Evolutionary conservation across 2,329 filamentous ascomycete genomes (phyloP), one percentile per base, ranked within the genome.

Genomic region (Coniosporium tulheliwenetii): DNA sequence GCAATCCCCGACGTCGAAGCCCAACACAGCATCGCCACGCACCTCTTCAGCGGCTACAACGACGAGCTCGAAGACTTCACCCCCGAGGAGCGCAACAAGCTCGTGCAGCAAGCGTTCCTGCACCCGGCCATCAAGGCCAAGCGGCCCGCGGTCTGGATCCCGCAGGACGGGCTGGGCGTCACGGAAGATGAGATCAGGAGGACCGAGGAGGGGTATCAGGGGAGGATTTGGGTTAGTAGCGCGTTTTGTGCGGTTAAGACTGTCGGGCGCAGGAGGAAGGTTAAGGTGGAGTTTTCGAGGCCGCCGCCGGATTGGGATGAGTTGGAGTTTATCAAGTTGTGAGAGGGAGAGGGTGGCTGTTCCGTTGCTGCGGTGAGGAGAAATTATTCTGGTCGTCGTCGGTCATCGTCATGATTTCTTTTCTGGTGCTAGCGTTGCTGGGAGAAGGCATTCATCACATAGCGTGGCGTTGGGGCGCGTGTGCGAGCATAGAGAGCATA

Each of bases 41-140:
- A 86, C 2, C 69, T 96, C 2, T 98, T 87, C 58, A 80, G 84
- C 15, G 83, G 83, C 3, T 83, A 87, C 51, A 79, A 89, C 48
- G 89, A 96, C 53, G 87, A 94, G 65, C 79, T 98, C 47, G 89
- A 95, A 58, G 91, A 98, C 55, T 68, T 98, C 38, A 91, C 85
- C 1, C 85, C 86, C 0, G 84, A 89, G 13, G 85, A 95, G 57
- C 75, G 91, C 50, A 87, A 96, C 54, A 70, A 77, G 43, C 74
- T 96, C 33, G 82, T 91, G 10, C 80, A 80, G 41, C 80, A 86
- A 52, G 86, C 89, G 0, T 98, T 98, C 60, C 80, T 87, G 61
- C 91, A 98, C 54, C 79, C 79, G 30, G 91, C 91, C 1, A 69
- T 95, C 32, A 77, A 91, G 8, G 84, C 87, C 1, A 75, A 82